Evolutionary conservation across 345 rosid genomes (phyloP), one percentile per base, ranked within the genome.

Genomic region (Moricandia moricandioides): DNA sequence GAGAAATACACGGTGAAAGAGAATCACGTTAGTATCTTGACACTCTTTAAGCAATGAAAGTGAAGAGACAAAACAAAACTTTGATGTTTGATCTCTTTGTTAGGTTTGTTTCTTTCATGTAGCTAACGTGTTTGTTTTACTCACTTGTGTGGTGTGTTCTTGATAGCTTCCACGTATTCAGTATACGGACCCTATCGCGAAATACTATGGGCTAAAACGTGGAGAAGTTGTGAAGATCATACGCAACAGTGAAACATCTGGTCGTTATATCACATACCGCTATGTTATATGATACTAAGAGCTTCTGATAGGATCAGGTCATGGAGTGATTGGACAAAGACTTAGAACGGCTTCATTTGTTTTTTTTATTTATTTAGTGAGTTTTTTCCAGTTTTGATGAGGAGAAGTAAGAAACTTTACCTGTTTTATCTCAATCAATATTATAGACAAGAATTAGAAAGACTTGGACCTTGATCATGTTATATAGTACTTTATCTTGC

Each of bases 1-100:
- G 87, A 87, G 73, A 82, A 90, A 69, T 90, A 90, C 81, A 86
- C 91, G 0, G 91, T 90, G 67, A 87, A 90, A 79, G 96, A 88
- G 70, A 90, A 89, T 5, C 96, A 88, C 90, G 96, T 88, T 69
- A 43, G 82, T 64, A 64, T 34, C 30, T 62, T 37, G 30, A 21
- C 66, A 62, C 27, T 4, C 49, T 40, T 40, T 33, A 16, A 33
- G n/a, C 26, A 33, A 14, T 16, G 13, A 7, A 60, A 60, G 2
- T 30, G 39, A 30, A 12, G 24, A 6, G 55, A 49, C 47, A 49
- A 60, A 16, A 61, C 7, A 62, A 35, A 17, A 9, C n/a, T 26
- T 65, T 27, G 16, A 7, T n/a, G 69, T 45, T n/a, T 24, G 18
- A 65, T 65, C 56, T 65, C 56, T 65, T 43, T 65, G 21, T 7